These are phyloP conservation scores for Globisporangium recalcitrans DNA, from an alignment of 352 stramenopile genomes.

Conservation along the genomic window DNA sequence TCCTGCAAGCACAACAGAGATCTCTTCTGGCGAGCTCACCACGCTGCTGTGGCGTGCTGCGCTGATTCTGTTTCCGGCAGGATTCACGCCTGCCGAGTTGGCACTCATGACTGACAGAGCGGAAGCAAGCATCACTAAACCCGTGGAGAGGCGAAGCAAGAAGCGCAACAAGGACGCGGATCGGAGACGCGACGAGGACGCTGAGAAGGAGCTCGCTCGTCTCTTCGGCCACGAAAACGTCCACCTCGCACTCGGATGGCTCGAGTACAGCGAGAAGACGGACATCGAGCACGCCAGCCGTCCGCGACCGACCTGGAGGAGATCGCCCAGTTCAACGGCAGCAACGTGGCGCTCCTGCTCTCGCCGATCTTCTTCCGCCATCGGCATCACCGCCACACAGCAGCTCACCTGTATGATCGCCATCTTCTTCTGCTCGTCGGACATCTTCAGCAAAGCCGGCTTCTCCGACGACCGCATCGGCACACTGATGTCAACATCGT, in stretches of 20 bases:
- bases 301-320: conserved; percentile 13
- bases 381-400: conserved; percentile 34
- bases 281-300: conserved; percentile 20
- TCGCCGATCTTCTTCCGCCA: conserved; percentile 27
- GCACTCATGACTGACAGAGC: no score
- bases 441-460: conserved; percentile 34
- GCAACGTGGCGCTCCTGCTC: conserved; percentile 24
- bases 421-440: conserved; percentile 45
- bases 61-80: no score
- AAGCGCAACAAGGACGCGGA: no score
- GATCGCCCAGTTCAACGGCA: background rate
- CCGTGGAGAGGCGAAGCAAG: no score
- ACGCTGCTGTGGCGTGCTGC: no score
- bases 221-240: conserved; percentile 31
- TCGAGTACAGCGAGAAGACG: conserved; percentile 20
- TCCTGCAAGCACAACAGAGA: no score
- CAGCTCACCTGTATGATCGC: conserved; percentile 62
- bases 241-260: conserved; percentile 21
- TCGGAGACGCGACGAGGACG: no score
- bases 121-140: no score
- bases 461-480: conserved; percentile 35
- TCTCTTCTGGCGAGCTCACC: no score
- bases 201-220: conserved; percentile 22
- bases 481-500: conserved; percentile 38
- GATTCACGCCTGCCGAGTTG: no score